phyloP scores from a whole-genome alignment of 1,284 basidiomycete genomes.

The Ganoderma leucocontextum region DNA sequence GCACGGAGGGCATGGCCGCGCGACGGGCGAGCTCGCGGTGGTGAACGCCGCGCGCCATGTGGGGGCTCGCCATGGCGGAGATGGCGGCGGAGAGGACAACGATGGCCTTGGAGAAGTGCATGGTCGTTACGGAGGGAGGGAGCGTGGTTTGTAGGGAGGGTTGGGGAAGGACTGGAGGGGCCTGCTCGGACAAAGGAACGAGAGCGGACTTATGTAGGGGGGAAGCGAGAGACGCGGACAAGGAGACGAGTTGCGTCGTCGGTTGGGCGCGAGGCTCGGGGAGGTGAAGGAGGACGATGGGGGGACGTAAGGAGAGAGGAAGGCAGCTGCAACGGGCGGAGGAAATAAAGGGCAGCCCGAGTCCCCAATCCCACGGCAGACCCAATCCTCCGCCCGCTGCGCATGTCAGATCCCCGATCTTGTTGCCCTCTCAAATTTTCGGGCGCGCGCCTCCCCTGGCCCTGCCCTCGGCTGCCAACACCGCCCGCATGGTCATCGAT shows the following conservation, averaged over 20 bases:
- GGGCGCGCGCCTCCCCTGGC: not conserved
- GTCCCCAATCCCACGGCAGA: constrained; percentile 21
- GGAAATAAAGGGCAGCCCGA: constrained; percentile 17
- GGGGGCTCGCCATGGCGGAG: constrained; percentile 55
- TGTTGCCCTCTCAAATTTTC: not conserved
- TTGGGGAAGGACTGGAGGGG: constrained; percentile 29
- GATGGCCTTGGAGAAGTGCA: constrained; percentile 57
- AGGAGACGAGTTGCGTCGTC: constrained; percentile 23
- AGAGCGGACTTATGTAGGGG: constrained; percentile 33
- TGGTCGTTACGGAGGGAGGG: constrained; percentile 38
- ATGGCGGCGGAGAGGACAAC: constrained; percentile 54
- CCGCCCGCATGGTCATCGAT: constrained; percentile 3
- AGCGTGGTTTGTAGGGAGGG: constrained; percentile 33
- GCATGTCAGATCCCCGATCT: constrained; percentile 6
- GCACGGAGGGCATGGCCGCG: constrained; percentile 45
- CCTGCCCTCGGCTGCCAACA: not conserved
- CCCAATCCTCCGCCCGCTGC: constrained; percentile 18
- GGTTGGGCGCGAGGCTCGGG: constrained; percentile 24
- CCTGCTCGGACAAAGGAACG: constrained; percentile 30
- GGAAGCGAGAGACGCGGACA: constrained; percentile 17
- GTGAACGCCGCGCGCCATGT: constrained; percentile 45
- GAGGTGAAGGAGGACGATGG: constrained; percentile 24
- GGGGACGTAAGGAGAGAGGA: constrained; percentile 28
- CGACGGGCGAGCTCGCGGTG: constrained; percentile 45
- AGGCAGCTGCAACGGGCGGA: constrained; percentile 11